Conservation (phyloP, 352 stramenopile genomes). For the Globisporangium cederbergense region DNA sequence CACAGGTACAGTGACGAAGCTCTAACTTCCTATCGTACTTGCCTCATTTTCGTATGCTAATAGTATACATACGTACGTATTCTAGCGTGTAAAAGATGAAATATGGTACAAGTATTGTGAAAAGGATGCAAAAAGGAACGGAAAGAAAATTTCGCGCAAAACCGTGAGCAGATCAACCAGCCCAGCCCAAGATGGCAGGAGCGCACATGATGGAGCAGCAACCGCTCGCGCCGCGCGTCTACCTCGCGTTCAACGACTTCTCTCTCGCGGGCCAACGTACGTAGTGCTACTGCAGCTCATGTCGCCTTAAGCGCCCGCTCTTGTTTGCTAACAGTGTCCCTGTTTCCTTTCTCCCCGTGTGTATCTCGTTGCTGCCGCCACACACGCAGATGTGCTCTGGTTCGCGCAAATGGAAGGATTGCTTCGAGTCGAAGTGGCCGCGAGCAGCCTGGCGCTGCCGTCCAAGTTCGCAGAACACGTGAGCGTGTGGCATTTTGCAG, state of each 20-base stretch:
- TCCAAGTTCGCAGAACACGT: slow-evolving; percentile 13
- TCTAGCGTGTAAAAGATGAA: too few relatives aligned
- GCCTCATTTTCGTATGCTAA: too few relatives aligned
- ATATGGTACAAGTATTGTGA: too few relatives aligned
- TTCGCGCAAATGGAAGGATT: slow-evolving; percentile 22
- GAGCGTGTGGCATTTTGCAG: slow-evolving; percentile 10
- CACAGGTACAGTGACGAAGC: too few relatives aligned
- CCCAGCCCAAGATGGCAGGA: slow-evolving; percentile 2
- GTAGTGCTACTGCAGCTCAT: neutral
- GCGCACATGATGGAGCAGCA: neutral
- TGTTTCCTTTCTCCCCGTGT: neutral
- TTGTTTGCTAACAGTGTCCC: neutral
- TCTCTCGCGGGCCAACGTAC: slow-evolving; percentile 56
- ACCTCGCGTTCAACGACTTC: slow-evolving; percentile 73
- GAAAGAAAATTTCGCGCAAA: too few relatives aligned
- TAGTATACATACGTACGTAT: too few relatives aligned
- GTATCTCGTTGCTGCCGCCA: neutral
- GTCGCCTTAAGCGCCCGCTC: neutral
- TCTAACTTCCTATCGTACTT: too few relatives aligned
- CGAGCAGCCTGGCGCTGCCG: neutral
- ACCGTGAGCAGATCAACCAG: too few relatives aligned
- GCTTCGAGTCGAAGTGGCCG: slow-evolving; percentile 5
- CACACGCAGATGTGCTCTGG: slow-evolving; percentile 29
- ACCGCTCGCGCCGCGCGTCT: slow-evolving; percentile 28
- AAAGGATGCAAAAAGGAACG: too few relatives aligned